A percentile compares a stretch with the other conserved stretches of the same genome.
Conservation (phyloP, 2,329 filamentous ascomycete genomes). For the Fusarium caatingaense region DNA sequence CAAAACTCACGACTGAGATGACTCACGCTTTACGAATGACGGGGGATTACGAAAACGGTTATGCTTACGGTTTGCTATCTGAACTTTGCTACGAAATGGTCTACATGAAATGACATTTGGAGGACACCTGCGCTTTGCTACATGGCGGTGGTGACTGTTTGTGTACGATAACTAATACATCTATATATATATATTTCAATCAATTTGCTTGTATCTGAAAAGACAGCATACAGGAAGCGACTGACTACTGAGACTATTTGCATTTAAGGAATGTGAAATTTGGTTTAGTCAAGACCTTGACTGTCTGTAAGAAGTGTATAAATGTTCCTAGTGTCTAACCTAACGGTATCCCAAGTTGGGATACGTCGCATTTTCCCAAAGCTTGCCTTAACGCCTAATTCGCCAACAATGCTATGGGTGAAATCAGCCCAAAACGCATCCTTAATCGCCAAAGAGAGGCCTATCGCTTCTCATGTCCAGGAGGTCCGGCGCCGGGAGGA, state of each 20-base stretch:
- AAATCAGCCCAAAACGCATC: slow-evolving; percentile 33
- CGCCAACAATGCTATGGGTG: slow-evolving; percentile 46
- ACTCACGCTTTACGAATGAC: slow-evolving; percentile 44
- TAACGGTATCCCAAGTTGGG: slow-evolving; percentile 10
- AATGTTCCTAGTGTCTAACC: slow-evolving; percentile 4
- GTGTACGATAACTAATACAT: slow-evolving; percentile 36
- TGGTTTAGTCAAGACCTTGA: not conserved
- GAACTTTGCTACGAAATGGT: slow-evolving; percentile 32
- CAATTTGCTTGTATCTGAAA: slow-evolving; percentile 21
- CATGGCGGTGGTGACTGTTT: slow-evolving; percentile 18
- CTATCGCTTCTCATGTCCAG: slow-evolving; percentile 56
- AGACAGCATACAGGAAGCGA: slow-evolving; percentile 11
- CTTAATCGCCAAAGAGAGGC: slow-evolving; percentile 4
- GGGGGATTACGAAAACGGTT: slow-evolving; percentile 26
- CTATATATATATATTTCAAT: slow-evolving; percentile 12
- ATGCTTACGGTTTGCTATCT: slow-evolving; percentile 32
- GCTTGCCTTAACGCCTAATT: slow-evolving; percentile 49
- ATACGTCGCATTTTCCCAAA: slow-evolving; percentile 22
- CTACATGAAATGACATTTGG: slow-evolving; percentile 24
- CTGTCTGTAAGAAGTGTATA: not conserved
- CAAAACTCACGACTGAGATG: slow-evolving; percentile 45
- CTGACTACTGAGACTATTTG: not conserved
- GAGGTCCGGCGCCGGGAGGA: slow-evolving; percentile 50
- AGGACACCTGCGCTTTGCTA: slow-evolving; percentile 32
- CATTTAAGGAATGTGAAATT: not conserved